Percentiles rank a stretch among this genome's conserved stretches.
Conservation (phyloP, 108 stramenopile genomes). For the Nitzschia sp. region DNA sequence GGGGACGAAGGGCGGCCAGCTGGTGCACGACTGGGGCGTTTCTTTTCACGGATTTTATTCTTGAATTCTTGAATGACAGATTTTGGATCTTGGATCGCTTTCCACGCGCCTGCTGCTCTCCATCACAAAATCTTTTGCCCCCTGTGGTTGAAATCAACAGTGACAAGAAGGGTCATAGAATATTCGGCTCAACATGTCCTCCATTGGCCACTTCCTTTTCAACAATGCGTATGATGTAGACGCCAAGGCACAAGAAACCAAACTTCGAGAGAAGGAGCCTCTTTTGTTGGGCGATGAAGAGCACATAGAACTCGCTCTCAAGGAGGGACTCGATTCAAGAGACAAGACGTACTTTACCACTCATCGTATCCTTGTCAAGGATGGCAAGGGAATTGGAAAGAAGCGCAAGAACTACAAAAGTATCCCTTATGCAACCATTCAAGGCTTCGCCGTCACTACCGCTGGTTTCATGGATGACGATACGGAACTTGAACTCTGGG, state of each 20-base stretch:
- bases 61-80: too few species aligned
- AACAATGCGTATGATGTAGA: conserved; percentile 49
- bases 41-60: too few species aligned
- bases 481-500: conserved; percentile 55
- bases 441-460: conserved; percentile 67
- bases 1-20: too few species aligned
- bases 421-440: conserved; percentile 54
- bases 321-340: conserved; percentile 30
- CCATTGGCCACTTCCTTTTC: conserved; percentile 16
- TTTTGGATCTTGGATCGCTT: too few species aligned
- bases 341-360: conserved; percentile 51
- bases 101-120: background rate
- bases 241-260: conserved; percentile 39
- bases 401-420: conserved; percentile 52
- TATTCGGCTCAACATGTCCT: background rate
- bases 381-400: conserved; percentile 54
- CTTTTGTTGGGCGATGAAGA: conserved; percentile 34
- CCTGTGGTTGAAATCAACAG: background rate
- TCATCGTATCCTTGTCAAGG: conserved; percentile 47
- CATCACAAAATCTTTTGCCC: conserved; percentile 1
- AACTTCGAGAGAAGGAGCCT: conserved; percentile 31
- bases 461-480: conserved; percentile 67
- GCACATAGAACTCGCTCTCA: conserved; percentile 51
- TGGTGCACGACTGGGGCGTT: too few species aligned
- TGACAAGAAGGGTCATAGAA: background rate